A percentile compares a stretch with the other conserved stretches of the same genome.
phyloP scores from a whole-genome alignment of 352 stramenopile species.

The Phytophthora uliginosa region DNA sequence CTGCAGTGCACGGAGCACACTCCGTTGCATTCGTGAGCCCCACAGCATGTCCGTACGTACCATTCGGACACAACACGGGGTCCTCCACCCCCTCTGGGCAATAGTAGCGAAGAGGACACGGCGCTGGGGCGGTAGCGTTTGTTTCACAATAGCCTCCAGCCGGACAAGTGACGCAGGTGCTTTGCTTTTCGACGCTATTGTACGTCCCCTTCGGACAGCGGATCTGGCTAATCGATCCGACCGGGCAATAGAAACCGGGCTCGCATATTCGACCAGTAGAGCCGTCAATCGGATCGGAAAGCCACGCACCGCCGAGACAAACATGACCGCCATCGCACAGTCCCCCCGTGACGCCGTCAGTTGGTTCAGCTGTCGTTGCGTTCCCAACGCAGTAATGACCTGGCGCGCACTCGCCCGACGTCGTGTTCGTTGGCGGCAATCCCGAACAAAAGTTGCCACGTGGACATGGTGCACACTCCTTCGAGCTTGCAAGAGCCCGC shows the following conservation, averaged over 20 bases:
- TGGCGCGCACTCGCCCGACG: conserved; percentile 69
- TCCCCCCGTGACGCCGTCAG: conserved; percentile 56
- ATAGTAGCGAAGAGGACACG: conserved; percentile 77
- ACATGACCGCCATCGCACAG: conserved; percentile 65
- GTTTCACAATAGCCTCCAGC: conserved; percentile 77
- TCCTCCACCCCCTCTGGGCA: conserved; percentile 64
- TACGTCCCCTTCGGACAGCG: conserved; percentile 79
- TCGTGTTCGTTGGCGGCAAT: conserved; percentile 51
- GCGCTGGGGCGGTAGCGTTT: conserved; percentile 55
- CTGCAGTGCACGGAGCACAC: conserved; percentile 76
- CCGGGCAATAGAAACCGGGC: conserved; percentile 75
- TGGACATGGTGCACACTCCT: conserved; percentile 66
- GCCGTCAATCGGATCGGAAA: conserved; percentile 61
- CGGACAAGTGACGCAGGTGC: conserved; percentile 58
- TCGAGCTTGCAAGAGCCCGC: conserved; percentile 40
- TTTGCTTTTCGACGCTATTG: conserved; percentile 64
- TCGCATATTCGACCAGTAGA: conserved; percentile 65
- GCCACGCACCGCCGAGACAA: conserved; percentile 70
- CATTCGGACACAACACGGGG: conserved; percentile 74
- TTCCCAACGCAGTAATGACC: conserved; percentile 78
- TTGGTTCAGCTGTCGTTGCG: conserved; percentile 46
- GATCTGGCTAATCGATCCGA: conserved; percentile 57
- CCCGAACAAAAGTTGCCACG: conserved; percentile 88
- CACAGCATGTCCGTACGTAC: conserved; percentile 76
- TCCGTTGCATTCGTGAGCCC: conserved; percentile 55